Conservation (phyloP, 2,329 filamentous ascomycete genomes). For the Penicillium sp. region DNA sequence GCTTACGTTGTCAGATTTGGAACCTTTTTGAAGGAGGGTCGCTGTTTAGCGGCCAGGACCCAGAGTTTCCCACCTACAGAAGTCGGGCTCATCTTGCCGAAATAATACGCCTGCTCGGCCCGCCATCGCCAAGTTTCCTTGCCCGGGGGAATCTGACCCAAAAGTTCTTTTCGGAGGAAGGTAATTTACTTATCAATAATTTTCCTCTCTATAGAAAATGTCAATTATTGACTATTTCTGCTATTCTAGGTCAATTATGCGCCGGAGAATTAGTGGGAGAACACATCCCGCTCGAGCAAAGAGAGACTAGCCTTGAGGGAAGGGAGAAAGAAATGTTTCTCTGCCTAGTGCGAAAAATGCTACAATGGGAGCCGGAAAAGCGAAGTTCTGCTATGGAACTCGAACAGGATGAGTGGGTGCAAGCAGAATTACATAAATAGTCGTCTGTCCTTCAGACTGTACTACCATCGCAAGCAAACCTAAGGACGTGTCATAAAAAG, state of each 20-base stretch:
- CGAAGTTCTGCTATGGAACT: slow-evolving; percentile 36
- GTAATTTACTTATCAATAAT: slow-evolving; percentile 25
- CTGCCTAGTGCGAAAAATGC: slow-evolving; percentile 39
- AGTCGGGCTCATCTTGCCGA: slow-evolving; percentile 55
- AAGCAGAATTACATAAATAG: slow-evolving; percentile 8
- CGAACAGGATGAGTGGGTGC: slow-evolving; percentile 34
- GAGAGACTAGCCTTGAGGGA: slow-evolving; percentile 42
- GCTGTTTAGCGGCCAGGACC: slow-evolving; percentile 50
- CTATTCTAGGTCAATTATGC: slow-evolving; percentile 33
- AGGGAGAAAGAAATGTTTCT: slow-evolving; percentile 37
- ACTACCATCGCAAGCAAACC: too few relatives aligned
- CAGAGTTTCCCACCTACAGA: slow-evolving; percentile 44
- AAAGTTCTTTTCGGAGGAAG: slow-evolving; percentile 47
- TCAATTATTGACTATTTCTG: slow-evolving; percentile 4
- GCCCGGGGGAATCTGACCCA: slow-evolving; percentile 31
- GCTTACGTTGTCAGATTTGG: slow-evolving; percentile 48
- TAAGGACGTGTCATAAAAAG: too few relatives aligned
- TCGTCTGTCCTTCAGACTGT: too few relatives aligned
- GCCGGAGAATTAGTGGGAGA: slow-evolving; percentile 25
- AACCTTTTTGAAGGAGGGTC: slow-evolving; percentile 52
- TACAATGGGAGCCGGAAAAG: slow-evolving; percentile 40
- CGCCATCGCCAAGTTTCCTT: slow-evolving; percentile 45
- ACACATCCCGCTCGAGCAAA: slow-evolving; percentile 36
- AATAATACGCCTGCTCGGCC: slow-evolving; percentile 52
- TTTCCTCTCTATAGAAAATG: background rate